These are phyloP conservation scores for Linanthus parryae DNA, from an alignment of 148 eudicot species.

Conservation along the genomic window DNA sequence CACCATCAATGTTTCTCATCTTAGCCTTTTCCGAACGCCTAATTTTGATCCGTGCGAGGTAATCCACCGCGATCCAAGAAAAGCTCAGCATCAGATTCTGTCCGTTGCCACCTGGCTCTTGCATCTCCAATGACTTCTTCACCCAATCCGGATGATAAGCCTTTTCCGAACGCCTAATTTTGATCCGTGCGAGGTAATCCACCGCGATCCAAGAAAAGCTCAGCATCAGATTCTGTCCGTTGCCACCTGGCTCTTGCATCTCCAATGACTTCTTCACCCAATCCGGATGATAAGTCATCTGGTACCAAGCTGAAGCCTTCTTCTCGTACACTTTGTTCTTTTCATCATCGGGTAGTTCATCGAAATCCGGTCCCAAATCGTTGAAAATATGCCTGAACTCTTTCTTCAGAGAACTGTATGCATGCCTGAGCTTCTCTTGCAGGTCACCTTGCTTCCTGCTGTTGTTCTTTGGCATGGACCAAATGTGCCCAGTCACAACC, in stretches of 20 bases:
- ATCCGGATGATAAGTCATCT: conserved; percentile 57
- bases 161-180: too few relatives aligned
- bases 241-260: conserved; percentile 39
- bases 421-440: conserved; percentile 79
- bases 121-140: conserved; percentile 36
- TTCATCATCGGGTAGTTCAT: conserved; percentile 37
- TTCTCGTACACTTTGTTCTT: conserved; percentile 51
- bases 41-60: conserved; percentile 75
- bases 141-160: too few relatives aligned
- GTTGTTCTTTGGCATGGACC: conserved; percentile 76
- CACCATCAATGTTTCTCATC: conserved; percentile 13
- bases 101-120: conserved; percentile 30
- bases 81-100: conserved; percentile 59
- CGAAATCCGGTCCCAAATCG: conserved; percentile 28
- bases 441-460: conserved; percentile 73
- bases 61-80: conserved; percentile 87
- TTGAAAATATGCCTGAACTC: conserved; percentile 75
- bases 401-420: conserved; percentile 61
- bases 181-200: conserved; percentile 82
- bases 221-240: conserved; percentile 36
- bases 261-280: conserved; percentile 44
- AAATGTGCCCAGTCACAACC: conserved; percentile 82
- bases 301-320: conserved; percentile 97
- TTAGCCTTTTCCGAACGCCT: conserved; percentile 16
- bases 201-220: conserved; percentile 92